Evolutionary conservation across 352 stramenopile species (phyloP).

Genomic region (Thalassiosira hispida): DNA sequence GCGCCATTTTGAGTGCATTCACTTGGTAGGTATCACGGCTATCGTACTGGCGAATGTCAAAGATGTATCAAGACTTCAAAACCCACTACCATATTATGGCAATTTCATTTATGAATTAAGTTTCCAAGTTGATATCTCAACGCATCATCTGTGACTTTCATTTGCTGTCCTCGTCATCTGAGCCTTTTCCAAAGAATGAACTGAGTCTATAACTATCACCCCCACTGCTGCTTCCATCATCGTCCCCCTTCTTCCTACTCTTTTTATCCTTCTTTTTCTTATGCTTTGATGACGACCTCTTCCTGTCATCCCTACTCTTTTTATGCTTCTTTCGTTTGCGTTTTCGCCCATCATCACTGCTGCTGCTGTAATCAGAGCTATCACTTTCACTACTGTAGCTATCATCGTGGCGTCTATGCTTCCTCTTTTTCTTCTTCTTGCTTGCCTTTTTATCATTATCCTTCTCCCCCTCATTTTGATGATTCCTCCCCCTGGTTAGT

Average conservation of each 20-base stretch:
- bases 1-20: too few relatives aligned
- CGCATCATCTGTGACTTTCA: slow-evolving; percentile 17
- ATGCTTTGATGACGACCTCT: slow-evolving; percentile 88
- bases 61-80: too few relatives aligned
- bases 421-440: slow-evolving; percentile 88
- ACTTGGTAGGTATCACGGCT: too few relatives aligned
- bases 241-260: slow-evolving; percentile 52
- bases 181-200: slow-evolving; percentile 90
- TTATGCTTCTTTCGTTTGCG: slow-evolving; percentile 86
- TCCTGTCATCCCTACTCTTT: slow-evolving; percentile 56
- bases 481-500: slow-evolving; percentile 84
- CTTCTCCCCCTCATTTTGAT: slow-evolving; percentile 68
- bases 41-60: too few relatives aligned
- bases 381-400: slow-evolving; percentile 72
- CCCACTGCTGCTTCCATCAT: slow-evolving; percentile 55
- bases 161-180: slow-evolving; percentile 64
- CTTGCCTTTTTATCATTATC: slow-evolving; percentile 82
- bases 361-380: slow-evolving; percentile 69
- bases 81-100: too few relatives aligned
- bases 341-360: slow-evolving; percentile 66
- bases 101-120: too few relatives aligned
- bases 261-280: slow-evolving; percentile 85
- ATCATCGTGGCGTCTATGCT: slow-evolving; percentile 63
- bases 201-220: slow-evolving; percentile 85
- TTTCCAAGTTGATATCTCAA: slow-evolving; percentile 3